Evolutionary conservation across 768 basidiomycete species (phyloP).

Genomic region (Amyloporia xantha): DNA sequence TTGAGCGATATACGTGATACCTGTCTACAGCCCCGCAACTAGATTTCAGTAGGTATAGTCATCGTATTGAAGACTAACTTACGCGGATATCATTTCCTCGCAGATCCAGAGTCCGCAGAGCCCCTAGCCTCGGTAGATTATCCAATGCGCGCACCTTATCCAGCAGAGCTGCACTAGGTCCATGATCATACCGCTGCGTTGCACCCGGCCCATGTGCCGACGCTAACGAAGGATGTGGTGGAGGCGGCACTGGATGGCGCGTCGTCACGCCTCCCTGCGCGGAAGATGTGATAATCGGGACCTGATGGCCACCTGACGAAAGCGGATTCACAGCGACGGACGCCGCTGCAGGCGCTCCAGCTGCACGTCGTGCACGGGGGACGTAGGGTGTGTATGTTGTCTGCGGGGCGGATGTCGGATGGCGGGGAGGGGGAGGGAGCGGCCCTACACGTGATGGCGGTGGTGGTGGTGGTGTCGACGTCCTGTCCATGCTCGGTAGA

Average conservation of each 20-base stretch:
- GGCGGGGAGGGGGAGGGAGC: slow-evolving; percentile 43
- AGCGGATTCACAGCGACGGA: slow-evolving; percentile 26
- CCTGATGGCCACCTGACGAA: slow-evolving; percentile 37
- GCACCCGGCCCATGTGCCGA: slow-evolving; percentile 11
- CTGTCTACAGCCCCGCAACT: too few relatives aligned
- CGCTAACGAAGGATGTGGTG: slow-evolving; percentile 3
- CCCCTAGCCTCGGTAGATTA: slow-evolving; percentile 77
- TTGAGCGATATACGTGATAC: slow-evolving; percentile 87
- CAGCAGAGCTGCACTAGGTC: slow-evolving; percentile 71
- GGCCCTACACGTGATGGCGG: slow-evolving; percentile 31
- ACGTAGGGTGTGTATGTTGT: slow-evolving; percentile 85
- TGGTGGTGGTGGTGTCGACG: slow-evolving; percentile 30
- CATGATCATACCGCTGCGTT: slow-evolving; percentile 24
- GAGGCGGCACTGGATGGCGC: slow-evolving; percentile 29
- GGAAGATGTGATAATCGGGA: slow-evolving; percentile 65
- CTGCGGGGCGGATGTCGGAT: slow-evolving; percentile 44
- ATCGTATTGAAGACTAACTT: slow-evolving; percentile 27
- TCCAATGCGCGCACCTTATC: slow-evolving; percentile 91
- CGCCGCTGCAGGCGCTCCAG: slow-evolving; percentile 17
- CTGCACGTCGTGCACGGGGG: slow-evolving; percentile 51
- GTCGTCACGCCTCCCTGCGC: slow-evolving; percentile 44
- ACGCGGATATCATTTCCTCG: slow-evolving; percentile 90
- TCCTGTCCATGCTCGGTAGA: slow-evolving; percentile 27
- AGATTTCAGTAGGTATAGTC: not conserved
- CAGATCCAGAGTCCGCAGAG: slow-evolving; percentile 83